Conservation (phyloP, 2,329 filamentous ascomycete genomes). For the Ramichloridium luteum region DNA sequence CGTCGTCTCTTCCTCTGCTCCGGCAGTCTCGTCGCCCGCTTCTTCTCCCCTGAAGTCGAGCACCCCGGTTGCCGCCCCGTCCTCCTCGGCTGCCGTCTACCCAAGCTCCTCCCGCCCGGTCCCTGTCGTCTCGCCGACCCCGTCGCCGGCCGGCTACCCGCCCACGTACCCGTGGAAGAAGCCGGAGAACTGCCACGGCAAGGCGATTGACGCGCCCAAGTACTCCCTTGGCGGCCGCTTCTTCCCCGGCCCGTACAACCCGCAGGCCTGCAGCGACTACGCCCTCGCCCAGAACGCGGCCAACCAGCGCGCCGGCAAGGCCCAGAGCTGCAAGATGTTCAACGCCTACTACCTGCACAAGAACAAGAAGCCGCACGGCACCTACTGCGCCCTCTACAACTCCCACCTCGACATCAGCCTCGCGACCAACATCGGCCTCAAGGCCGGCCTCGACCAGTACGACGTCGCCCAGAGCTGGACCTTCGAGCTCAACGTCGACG, state of each 20-base stretch:
- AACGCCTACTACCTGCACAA: slow-evolving; percentile 21
- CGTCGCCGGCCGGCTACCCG: slow-evolving; percentile 1
- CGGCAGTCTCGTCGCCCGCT: not conserved
- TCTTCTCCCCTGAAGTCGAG: slow-evolving; percentile 12
- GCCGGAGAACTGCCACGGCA: slow-evolving; percentile 10
- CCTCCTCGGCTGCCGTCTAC: slow-evolving; percentile 9
- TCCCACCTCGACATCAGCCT: slow-evolving; percentile 7
- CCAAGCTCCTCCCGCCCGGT: too few species aligned
- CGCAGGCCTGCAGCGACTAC: slow-evolving; percentile 17
- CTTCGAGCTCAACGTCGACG: slow-evolving; percentile 2
- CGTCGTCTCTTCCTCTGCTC: not conserved
- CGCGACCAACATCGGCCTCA: slow-evolving; percentile 5
- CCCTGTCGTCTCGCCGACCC: not conserved
- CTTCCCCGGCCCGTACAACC: slow-evolving; percentile 24
- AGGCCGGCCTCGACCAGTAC: slow-evolving; percentile 6
- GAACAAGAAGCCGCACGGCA: slow-evolving; percentile 17
- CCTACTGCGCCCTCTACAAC: slow-evolving; percentile 22
- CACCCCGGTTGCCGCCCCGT: slow-evolving; percentile 7
- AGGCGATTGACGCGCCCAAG: slow-evolving; percentile 10
- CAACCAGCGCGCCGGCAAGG: slow-evolving; percentile 8
- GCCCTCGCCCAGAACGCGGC: slow-evolving; percentile 8
- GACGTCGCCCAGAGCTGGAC: slow-evolving; percentile 7
- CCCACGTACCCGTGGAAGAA: slow-evolving; percentile 3
- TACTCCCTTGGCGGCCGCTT: slow-evolving; percentile 19
- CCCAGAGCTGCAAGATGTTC: slow-evolving; percentile 20